Conservation (phyloP, 352 stramenopile genomes). For the Globisporangium megalacanthum region DNA sequence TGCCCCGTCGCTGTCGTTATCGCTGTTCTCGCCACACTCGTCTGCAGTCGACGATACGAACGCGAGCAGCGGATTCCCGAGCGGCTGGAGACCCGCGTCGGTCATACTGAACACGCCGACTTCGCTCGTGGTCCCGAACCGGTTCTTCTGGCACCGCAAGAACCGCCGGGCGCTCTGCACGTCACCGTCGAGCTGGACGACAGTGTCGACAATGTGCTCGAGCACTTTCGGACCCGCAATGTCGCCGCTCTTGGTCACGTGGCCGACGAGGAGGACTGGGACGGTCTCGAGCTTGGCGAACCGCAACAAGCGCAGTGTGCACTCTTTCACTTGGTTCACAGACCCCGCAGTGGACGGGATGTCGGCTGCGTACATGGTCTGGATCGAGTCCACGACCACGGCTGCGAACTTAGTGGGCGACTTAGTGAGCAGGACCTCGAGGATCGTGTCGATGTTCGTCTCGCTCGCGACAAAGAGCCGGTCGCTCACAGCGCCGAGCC, state of each 20-base stretch:
- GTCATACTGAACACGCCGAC: conserved; percentile 97
- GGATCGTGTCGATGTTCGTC: conserved; percentile 76
- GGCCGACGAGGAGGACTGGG: conserved; percentile 93
- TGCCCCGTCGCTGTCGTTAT: conserved; percentile 14
- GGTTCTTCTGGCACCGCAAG: conserved; percentile 93
- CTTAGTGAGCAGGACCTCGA: conserved; percentile 52
- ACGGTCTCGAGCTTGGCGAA: conserved; percentile 91
- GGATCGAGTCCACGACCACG: conserved; percentile 96
- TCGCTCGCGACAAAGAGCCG: conserved; percentile 78
- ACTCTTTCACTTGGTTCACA: conserved; percentile 95
- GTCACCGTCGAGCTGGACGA: conserved; percentile 95
- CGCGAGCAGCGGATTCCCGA: conserved; percentile 72
- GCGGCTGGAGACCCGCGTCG: conserved; percentile 66
- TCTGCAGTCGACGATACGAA: conserved; percentile 54
- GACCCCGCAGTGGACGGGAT: conserved; percentile 73
- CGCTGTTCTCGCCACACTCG: conserved; percentile 21
- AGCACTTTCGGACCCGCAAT: conserved; percentile 93
- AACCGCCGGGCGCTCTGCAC: conserved; percentile 81
- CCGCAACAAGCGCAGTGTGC: conserved; percentile 89
- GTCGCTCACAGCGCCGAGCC: conserved; percentile 67
- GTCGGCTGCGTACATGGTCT: conserved; percentile 92
- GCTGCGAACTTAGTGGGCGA: conserved; percentile 39
- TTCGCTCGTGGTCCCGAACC: conserved; percentile 94
- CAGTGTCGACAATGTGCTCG: conserved; percentile 92
- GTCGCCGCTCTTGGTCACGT: conserved; percentile 96